These are phyloP conservation scores for Citrullus colocynthis DNA, from an alignment of 306 rosid genomes.

Conservation along the genomic window DNA sequence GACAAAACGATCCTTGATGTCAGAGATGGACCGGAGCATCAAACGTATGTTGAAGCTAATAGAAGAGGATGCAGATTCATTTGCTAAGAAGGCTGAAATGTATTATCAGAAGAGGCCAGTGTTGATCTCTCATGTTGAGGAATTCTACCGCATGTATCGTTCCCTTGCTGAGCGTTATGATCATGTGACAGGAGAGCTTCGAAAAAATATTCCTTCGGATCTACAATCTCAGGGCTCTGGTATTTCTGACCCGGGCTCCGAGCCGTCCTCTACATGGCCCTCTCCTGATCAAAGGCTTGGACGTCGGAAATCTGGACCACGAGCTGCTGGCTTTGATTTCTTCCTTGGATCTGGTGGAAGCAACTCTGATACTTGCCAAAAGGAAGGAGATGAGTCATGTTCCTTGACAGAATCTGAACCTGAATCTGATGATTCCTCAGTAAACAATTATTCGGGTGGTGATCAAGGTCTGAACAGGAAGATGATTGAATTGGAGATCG, in stretches of 20 bases:
- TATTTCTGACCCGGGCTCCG: conserved; percentile 55
- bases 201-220: conserved; percentile 61
- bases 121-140: conserved; percentile 76
- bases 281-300: conserved; percentile 35
- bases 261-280: conserved; percentile 31
- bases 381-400: conserved; percentile 70
- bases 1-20: conserved; percentile 25
- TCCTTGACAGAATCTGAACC: conserved; percentile 70
- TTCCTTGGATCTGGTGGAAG: conserved; percentile 75
- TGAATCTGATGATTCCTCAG: conserved; percentile 88
- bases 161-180: conserved; percentile 91
- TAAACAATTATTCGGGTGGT: conserved; percentile 56
- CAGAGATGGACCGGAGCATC: conserved; percentile 84
- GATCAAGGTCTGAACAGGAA: conserved; percentile 47
- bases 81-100: conserved; percentile 93
- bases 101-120: conserved; percentile 93
- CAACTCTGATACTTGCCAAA: conserved; percentile 50
- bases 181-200: conserved; percentile 67
- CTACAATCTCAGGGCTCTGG: conserved; percentile 79
- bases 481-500: conserved; percentile 65
- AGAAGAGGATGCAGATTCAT: conserved; percentile 92
- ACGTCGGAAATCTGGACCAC: conserved; percentile 42
- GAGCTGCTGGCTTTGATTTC: conserved; percentile 93
- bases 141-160: conserved; percentile 73
- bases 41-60: conserved; percentile 88